Evolutionary conservation across 2,329 filamentous ascomycete genomes (phyloP), one percentile per base, ranked within the genome.

Genomic region (Aspergillus terreus): DNA sequence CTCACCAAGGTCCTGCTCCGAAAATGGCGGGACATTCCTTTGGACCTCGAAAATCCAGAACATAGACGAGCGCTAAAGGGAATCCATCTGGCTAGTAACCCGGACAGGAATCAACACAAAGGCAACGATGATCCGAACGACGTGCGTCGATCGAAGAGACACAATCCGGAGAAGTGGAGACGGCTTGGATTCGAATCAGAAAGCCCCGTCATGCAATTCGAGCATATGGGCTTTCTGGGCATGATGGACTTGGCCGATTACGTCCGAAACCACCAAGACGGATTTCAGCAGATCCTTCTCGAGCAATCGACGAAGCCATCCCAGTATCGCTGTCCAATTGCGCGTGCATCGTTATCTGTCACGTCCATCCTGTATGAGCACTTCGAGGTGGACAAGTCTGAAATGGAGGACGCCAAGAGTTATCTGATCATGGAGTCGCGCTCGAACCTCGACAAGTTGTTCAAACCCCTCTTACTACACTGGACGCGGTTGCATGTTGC

Each of bases 201-300:
- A 71, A 92, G 83, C 59, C 94, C 94, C 3, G 86, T 86, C 0
- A 80, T 81, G 62, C 94, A 99, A 61, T 97, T 99, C 65, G 85
- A 90, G 17, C 78, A 83, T 36, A 87, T 88, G 25, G 94, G 94
- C 0, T 97, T 92, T 67, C 73, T 99, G 49, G 94, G 94, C 25
- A 90, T 99, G 83, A 97, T 99, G 92, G 94, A 99, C 69, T 73
- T 99, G 63, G 90, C 91, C 2, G 92, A 97, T 70, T 99, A 90
- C 68, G 90, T 96, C 45, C 83, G 88, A 64, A 95, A 91, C 67
- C 86, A 96, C 65, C 90, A 96, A 68, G 92, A 96, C 66, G 84
- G 84, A 10, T 97, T 95, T 61, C 92, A 96, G 68, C 96, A 95
- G 73, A 78, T 95, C 60, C 75, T 99, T 14, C 76, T 96, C 33